Evolutionary conservation across 2,329 filamentous ascomycete species (phyloP).

Genomic region (Cadophora luteo-olivacea): DNA sequence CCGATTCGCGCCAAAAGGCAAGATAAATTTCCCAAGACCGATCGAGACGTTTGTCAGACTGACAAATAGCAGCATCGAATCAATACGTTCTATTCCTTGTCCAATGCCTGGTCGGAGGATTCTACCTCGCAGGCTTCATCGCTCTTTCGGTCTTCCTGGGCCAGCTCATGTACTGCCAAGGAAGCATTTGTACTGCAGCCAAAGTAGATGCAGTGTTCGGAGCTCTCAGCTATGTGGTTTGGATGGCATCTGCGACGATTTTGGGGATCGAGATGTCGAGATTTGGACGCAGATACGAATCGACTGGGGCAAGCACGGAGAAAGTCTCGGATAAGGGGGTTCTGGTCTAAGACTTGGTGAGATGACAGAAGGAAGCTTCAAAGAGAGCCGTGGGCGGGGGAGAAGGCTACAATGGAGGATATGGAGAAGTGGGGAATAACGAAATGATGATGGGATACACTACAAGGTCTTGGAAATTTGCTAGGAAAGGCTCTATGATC

Average conservation of each 20-base stretch:
- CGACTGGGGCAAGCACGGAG: background rate
- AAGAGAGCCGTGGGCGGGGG: too few relatives aligned
- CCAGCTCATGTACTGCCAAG: slow-evolving; percentile 16
- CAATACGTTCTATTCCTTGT: background rate
- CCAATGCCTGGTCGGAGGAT: background rate
- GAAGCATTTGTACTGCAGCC: slow-evolving; percentile 11
- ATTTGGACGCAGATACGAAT: background rate
- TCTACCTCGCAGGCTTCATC: slow-evolving; percentile 17
- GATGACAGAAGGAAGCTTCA: background rate
- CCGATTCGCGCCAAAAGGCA: slow-evolving; percentile 13
- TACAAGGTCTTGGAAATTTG: background rate
- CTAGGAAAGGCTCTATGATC: too few relatives aligned
- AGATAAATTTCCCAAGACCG: background rate
- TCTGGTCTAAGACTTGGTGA: background rate
- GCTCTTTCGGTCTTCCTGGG: slow-evolving; percentile 18
- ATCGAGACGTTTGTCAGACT: background rate
- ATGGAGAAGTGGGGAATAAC: background rate
- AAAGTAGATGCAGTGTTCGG: slow-evolving; percentile 20
- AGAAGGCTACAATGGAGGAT: background rate
- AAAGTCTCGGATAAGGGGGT: background rate
- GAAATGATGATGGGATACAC: background rate
- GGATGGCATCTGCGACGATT: slow-evolving; percentile 11
- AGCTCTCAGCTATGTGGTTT: slow-evolving; percentile 7
- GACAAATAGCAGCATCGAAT: background rate
- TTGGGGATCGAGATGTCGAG: slow-evolving; percentile 14